Evolutionary conservation across 1,139 yeast species (phyloP).

Genomic region (Suhomyces anneliseae): DNA sequence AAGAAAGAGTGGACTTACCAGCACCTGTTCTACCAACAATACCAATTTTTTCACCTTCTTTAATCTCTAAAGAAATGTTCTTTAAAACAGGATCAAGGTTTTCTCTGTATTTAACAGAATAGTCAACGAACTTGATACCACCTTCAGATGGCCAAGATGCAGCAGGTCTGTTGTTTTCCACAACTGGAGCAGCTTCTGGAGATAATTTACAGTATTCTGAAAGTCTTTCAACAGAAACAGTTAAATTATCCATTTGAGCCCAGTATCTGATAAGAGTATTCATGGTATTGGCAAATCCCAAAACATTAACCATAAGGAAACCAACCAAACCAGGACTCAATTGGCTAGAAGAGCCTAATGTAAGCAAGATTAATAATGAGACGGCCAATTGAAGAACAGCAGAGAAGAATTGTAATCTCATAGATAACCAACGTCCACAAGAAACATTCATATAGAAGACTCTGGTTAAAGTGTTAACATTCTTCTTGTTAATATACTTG

Average conservation of each 20-base stretch:
- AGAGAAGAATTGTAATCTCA: constrained; percentile 39
- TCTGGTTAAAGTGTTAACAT: constrained; percentile 23
- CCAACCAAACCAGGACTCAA: constrained; percentile 29
- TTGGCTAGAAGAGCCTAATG: constrained; percentile 21
- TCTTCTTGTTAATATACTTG: constrained; percentile 19
- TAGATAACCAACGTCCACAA: constrained; percentile 40
- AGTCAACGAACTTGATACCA: constrained; percentile 24
- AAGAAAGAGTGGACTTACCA: constrained; percentile 31
- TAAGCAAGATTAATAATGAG: constrained; percentile 27
- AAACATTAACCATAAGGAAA: constrained; percentile 29
- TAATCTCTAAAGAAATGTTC: constrained; percentile 22
- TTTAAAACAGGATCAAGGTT: constrained; percentile 30
- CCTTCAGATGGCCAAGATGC: constrained; percentile 27
- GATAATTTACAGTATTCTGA: constrained; percentile 26
- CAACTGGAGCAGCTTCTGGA: constrained; percentile 26
- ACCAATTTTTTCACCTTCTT: constrained; percentile 29
- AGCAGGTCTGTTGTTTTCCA: constrained; percentile 24
- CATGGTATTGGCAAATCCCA: constrained; percentile 23
- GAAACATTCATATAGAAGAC: constrained; percentile 25
- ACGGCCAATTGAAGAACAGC: constrained; percentile 32
- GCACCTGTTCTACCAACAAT: constrained; percentile 37
- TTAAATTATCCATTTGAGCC: constrained; percentile 29
- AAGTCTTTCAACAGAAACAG: constrained; percentile 30
- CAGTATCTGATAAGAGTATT: constrained; percentile 27
- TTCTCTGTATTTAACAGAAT: constrained; percentile 29